These are phyloP conservation scores for Rhododendron williamsianum DNA, from an alignment of 148 eudicot species.

Conservation along the genomic window DNA sequence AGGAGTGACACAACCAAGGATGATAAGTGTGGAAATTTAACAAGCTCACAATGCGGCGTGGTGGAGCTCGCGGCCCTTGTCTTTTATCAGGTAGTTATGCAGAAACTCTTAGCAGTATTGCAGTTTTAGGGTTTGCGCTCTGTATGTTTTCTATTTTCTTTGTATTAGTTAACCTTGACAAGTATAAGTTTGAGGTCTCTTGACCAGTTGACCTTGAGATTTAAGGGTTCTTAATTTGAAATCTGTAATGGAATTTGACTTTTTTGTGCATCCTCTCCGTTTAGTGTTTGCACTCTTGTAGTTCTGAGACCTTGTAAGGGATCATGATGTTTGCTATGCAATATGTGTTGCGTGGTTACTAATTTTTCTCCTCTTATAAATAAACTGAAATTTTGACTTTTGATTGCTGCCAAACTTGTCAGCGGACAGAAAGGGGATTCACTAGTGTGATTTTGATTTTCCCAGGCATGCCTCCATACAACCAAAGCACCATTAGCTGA, in stretches of 20 bases:
- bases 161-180: not conserved
- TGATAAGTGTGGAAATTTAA: constrained; percentile 58
- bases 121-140: not conserved
- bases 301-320: not conserved
- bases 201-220: not conserved
- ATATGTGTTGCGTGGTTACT: not conserved
- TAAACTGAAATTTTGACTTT: not conserved
- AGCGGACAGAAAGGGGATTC: not conserved
- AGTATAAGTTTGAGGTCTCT: not conserved
- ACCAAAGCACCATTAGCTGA: constrained; percentile 34
- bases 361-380: not conserved
- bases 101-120: not conserved
- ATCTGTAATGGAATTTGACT: not conserved
- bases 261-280: not conserved
- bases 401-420: not conserved
- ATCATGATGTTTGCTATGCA: not conserved
- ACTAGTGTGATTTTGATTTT: constrained; percentile 11
- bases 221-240: not conserved
- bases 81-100: constrained; percentile 62
- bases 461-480: constrained; percentile 50
- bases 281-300: too few relatives aligned
- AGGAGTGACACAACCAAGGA: constrained; percentile 69
- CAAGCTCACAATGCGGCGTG: constrained; percentile 56
- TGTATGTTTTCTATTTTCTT: not conserved
- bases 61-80: constrained; percentile 88